A percentile compares a stretch with the other conserved stretches of the same genome.
Conservation (phyloP, 2,329 filamentous ascomycete genomes). For the Endocalyx cinctus region DNA sequence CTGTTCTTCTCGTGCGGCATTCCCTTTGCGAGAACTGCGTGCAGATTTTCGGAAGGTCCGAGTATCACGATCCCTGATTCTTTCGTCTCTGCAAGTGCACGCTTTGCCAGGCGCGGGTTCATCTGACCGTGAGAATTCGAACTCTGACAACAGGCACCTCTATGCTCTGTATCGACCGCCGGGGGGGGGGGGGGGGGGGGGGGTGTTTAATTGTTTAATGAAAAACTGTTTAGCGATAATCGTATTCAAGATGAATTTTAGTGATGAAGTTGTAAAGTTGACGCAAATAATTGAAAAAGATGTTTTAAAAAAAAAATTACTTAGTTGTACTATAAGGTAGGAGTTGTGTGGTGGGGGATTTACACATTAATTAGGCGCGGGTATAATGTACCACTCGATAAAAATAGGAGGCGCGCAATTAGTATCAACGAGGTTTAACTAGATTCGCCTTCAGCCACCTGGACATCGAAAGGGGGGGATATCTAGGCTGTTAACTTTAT, state of each 20-base stretch:
- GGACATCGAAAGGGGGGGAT: no score
- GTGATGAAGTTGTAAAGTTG: no score
- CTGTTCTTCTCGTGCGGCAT: not conserved
- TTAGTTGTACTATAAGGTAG: not conserved
- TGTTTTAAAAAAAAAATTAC: no score
- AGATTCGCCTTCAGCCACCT: no score
- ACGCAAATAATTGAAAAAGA: no score
- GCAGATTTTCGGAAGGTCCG: not conserved
- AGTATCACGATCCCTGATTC: not conserved
- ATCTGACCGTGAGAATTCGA: constrained; percentile 3
- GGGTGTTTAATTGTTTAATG: not conserved
- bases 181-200: not conserved
- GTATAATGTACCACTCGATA: no score
- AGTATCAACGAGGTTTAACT: no score
- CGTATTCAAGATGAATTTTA: no score
- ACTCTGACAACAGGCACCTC: constrained; percentile 3
- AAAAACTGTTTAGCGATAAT: constrained; percentile 1
- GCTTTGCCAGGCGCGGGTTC: constrained; percentile 1
- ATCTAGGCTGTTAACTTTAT: no score
- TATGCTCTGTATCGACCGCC: constrained; percentile 3
- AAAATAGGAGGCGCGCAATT: no score
- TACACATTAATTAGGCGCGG: no score
- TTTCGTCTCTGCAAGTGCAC: not conserved
- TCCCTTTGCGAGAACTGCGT: not conserved
- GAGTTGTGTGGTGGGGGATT: not conserved